Evolutionary conservation across 352 stramenopile species (phyloP).

Genomic region (Nothophytophthora sp.): DNA sequence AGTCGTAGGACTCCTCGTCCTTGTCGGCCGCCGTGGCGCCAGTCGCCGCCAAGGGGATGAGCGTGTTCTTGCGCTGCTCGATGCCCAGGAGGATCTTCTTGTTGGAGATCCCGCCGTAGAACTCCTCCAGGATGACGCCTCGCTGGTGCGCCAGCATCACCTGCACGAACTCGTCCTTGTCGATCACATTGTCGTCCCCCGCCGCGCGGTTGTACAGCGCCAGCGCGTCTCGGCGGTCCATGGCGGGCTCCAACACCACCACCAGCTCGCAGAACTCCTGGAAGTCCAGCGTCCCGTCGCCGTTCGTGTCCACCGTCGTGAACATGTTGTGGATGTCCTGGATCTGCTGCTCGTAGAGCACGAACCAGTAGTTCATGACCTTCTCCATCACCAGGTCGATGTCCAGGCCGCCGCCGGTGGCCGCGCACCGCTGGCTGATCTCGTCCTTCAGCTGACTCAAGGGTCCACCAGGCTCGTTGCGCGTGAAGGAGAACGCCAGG

Average conservation of each 20-base stretch:
- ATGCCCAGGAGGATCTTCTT: conserved; percentile 58
- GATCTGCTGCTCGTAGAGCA: conserved; percentile 76
- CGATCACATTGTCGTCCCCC: conserved; percentile 76
- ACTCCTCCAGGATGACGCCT: conserved; percentile 59
- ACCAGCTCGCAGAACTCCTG: conserved; percentile 73
- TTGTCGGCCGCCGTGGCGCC: conserved; percentile 27
- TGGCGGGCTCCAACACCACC: conserved; percentile 55
- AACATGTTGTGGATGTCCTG: conserved; percentile 81
- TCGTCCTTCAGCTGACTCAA: conserved; percentile 63
- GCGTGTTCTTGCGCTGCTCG: conserved; percentile 49
- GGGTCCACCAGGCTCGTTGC: conserved; percentile 37
- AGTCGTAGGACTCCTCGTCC: conserved; percentile 61
- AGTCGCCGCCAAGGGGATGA: conserved; percentile 15
- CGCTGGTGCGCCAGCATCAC: conserved; percentile 78
- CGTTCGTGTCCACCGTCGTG: conserved; percentile 62
- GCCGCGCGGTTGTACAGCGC: conserved; percentile 64
- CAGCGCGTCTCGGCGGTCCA: conserved; percentile 63
- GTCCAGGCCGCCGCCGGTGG: conserved; percentile 39
- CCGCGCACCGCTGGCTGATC: conserved; percentile 32
- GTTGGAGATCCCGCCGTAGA: conserved; percentile 49
- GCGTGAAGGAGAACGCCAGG: conserved; percentile 70
- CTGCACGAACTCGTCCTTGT: conserved; percentile 78
- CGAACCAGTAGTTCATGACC: conserved; percentile 81
- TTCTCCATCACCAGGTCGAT: conserved; percentile 75
- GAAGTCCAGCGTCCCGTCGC: conserved; percentile 74